Evolutionary conservation across 2,329 filamentous ascomycete genomes (phyloP).

Genomic region (Blumeria hordei): DNA sequence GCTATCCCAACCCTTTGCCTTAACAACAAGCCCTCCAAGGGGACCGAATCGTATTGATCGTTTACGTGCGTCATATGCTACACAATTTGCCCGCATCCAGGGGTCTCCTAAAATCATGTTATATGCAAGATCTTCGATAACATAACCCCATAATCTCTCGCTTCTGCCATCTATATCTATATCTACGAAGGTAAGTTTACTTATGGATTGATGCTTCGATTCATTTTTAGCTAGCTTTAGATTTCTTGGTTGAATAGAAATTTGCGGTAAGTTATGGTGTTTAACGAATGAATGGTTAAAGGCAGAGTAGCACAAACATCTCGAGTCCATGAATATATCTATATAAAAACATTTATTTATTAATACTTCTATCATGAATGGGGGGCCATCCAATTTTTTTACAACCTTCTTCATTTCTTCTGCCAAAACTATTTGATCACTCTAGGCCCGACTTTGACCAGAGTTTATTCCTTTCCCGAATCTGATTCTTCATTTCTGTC

Average conservation of each 20-base stretch:
- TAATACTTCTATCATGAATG: not conserved
- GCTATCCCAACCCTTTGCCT: not conserved
- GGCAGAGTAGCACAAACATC: not conserved
- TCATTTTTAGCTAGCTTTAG: not conserved
- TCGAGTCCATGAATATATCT: not conserved
- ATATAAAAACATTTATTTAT: slow-evolving; percentile 1
- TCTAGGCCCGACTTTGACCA: not conserved
- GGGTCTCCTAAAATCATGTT: not conserved
- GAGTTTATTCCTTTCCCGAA: not conserved
- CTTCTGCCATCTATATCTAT: not conserved
- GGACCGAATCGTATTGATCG: not conserved
- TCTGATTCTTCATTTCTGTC: not conserved
- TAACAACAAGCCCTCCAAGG: not conserved
- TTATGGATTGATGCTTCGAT: not conserved
- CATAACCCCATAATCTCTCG: not conserved
- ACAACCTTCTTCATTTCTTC: not conserved
- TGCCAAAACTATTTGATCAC: not conserved
- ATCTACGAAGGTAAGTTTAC: not conserved
- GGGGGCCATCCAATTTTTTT: not conserved
- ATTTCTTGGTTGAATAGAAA: not conserved
- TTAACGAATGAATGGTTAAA: not conserved
- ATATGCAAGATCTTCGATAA: not conserved
- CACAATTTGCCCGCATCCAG: not conserved
- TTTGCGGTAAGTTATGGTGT: not conserved
- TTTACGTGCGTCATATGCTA: not conserved